These are phyloP conservation scores for Rhizophagus clarus DNA, from an alignment of 192 early-diverging fungal genomes.

Conservation along the genomic window DNA sequence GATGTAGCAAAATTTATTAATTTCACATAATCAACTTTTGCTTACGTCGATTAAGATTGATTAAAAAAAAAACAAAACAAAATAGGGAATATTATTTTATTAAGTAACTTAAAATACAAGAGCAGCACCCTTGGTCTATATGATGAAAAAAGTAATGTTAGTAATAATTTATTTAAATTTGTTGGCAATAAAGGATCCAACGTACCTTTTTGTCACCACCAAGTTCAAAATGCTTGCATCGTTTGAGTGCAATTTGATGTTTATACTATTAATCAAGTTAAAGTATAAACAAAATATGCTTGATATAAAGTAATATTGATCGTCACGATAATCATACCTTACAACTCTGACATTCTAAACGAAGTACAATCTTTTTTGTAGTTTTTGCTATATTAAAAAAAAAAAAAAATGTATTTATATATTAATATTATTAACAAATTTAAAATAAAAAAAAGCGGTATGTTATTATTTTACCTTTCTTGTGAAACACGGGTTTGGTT, in stretches of 20 bases:
- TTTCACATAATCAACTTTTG: too few species aligned
- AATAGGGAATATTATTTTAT: neutral
- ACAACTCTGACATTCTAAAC: constrained; percentile 98
- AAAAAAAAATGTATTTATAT: neutral
- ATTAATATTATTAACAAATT: too few species aligned
- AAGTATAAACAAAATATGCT: neutral
- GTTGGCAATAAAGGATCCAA: constrained; percentile 32
- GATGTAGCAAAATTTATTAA: too few species aligned
- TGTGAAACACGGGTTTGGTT: constrained; percentile 99
- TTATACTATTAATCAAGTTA: constrained; percentile 67
- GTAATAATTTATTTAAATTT: neutral
- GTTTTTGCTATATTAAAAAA: constrained; percentile 78
- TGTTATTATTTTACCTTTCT: constrained; percentile 79
- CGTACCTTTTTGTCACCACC: constrained; percentile 99
- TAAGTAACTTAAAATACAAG: constrained; percentile 25
- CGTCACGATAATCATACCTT: constrained; percentile 46
- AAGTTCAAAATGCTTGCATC: constrained; percentile 99
- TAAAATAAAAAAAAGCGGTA: too few species aligned
- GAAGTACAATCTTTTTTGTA: constrained; percentile 99
- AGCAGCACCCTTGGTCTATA: constrained; percentile 29
- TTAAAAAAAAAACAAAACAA: too few species aligned
- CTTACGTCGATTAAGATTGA: too few species aligned
- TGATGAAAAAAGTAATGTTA: neutral
- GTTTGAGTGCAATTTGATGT: constrained; percentile 96
- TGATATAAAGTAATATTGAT: neutral